Base-by-base conservation (phyloP, 306 rosid genomes). In the Cucurbita moschata region DNA sequence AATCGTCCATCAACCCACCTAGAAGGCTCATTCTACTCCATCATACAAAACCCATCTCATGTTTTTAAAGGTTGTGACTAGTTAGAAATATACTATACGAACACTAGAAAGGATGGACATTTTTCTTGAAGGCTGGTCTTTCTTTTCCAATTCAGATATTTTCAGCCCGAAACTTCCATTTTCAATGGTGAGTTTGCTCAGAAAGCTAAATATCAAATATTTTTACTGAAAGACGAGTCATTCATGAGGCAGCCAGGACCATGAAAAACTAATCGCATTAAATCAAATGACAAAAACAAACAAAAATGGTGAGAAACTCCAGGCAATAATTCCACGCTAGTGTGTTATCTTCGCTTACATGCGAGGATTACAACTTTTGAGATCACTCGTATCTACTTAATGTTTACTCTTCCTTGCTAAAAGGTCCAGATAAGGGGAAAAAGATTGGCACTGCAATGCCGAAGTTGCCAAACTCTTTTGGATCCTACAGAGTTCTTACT, bases 401-500 rank as follows among this genome's bases (percentile, higher is more conserved):
- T 12, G 73, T 23, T 47, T 12, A 68, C 73, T 68, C 57, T 68
- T 68, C 57, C 57, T 11, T 42, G 10, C 53, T 43, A 66, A 47
- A 68, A 68, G 43, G 19, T 21, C 43, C 16, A 43, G 21, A 42
- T 18, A 65, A 43, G 15, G 10, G n/a, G 7, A 7, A 63, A 39
- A 30, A 61, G 0, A 9, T 46, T 47, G 57, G 18, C 56, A 47
- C 73, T 13, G 57, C 57, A 68, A 47, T 46, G 56, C 56, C 47
- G 51, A 74, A 67, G 71, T 71, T 37, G 39, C 43, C 43, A 72
- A 58, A 73, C 55, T 76, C 63, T 57, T 71, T 43, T 39, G 47
- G 81, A 50, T 51, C 63, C 53, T 69, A 71, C 60, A 62, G 63
- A 58, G 43, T 38, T 40, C 88, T 79, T 61, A 76, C 76, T 77